Conservation (phyloP, 2,329 filamentous ascomycete genomes). For the Metarhizium brunneum region DNA sequence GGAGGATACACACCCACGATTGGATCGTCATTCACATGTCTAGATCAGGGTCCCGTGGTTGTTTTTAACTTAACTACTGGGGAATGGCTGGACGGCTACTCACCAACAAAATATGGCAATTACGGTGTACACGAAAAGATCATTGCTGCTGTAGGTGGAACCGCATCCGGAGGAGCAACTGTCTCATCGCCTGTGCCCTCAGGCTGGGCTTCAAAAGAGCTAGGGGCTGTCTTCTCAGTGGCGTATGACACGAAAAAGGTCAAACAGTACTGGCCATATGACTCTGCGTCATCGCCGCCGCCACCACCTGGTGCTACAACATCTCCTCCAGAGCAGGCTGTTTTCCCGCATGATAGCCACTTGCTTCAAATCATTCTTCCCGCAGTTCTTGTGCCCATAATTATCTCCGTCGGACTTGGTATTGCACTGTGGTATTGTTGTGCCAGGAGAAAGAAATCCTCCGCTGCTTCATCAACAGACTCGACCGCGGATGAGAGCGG, state of each 20-base stretch:
- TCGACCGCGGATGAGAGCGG: constrained; percentile 36
- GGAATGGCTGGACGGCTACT: constrained; percentile 62
- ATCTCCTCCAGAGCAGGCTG: neutral
- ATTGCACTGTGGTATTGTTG: constrained; percentile 42
- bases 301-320: neutral
- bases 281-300: constrained; percentile 11
- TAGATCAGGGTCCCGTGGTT: constrained; percentile 44
- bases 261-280: constrained; percentile 52
- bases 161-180: constrained; percentile 58
- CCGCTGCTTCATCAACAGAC: constrained; percentile 21
- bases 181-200: constrained; percentile 52
- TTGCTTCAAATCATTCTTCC: constrained; percentile 7
- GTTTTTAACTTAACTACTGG: constrained; percentile 66
- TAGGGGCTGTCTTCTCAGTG: constrained; percentile 44
- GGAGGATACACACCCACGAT: constrained; percentile 49
- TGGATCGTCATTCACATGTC: constrained; percentile 27
- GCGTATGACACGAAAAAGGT: constrained; percentile 49
- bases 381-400: constrained; percentile 8
- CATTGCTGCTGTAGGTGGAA: constrained; percentile 57
- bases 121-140: constrained; percentile 63
- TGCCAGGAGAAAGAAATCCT: constrained; percentile 34
- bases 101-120: constrained; percentile 49
- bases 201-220: constrained; percentile 39
- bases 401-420: constrained; percentile 15
- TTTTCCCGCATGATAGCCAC: neutral